Evolutionary conservation across 768 basidiomycete genomes (phyloP).

Genomic region (Leccinum boreale): DNA sequence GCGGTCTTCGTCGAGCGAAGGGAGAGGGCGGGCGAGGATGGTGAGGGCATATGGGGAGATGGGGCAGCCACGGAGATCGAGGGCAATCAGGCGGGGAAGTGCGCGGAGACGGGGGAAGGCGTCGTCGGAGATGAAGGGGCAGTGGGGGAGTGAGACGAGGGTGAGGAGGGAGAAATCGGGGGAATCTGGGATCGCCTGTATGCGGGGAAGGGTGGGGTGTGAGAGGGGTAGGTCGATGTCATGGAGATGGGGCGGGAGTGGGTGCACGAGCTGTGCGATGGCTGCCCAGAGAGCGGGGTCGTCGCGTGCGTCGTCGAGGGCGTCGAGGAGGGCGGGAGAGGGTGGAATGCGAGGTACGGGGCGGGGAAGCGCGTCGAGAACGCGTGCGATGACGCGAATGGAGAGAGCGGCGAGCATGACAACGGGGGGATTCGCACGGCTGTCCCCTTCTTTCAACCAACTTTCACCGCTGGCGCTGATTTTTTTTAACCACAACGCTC

Average conservation of each 20-base stretch:
- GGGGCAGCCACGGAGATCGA: constrained; percentile 59
- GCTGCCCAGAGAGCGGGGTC: constrained; percentile 64
- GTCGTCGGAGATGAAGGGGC: constrained; percentile 55
- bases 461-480: constrained; percentile 29
- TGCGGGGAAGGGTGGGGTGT: constrained; percentile 50
- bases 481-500: constrained; percentile 17
- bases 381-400: constrained; percentile 39
- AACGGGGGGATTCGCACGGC: constrained; percentile 16
- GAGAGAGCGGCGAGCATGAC: constrained; percentile 46
- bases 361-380: constrained; percentile 35
- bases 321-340: constrained; percentile 43
- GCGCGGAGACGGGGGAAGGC: constrained; percentile 47
- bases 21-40: constrained; percentile 43
- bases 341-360: constrained; percentile 35
- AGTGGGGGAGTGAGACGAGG: constrained; percentile 55
- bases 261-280: constrained; percentile 56
- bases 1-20: neutral
- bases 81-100: constrained; percentile 54
- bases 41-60: constrained; percentile 53
- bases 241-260: constrained; percentile 40
- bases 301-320: constrained; percentile 35
- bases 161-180: constrained; percentile 62
- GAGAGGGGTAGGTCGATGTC: constrained; percentile 48
- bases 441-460: neutral
- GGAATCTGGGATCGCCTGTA: constrained; percentile 56